These are phyloP conservation scores for Apiotrichum veenhuisii DNA, from an alignment of 1,284 basidiomycete species.

Conservation along the genomic window DNA sequence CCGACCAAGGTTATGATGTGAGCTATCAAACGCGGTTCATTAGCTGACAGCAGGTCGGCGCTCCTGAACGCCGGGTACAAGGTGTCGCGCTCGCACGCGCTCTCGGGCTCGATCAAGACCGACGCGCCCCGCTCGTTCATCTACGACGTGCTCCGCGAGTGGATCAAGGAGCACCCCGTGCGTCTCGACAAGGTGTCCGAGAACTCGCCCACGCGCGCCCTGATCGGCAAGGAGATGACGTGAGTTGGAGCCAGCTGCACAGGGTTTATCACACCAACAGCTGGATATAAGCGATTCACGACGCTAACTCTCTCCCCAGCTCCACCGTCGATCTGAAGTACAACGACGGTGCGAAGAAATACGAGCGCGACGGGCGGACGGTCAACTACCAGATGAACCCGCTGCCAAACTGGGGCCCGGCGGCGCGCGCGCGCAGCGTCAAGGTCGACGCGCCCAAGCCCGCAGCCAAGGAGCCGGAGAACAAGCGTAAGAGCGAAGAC, in stretches of 20 bases:
- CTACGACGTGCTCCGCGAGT: constrained; percentile 77
- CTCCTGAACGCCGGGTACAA: constrained; percentile 79
- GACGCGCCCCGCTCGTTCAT: constrained; percentile 68
- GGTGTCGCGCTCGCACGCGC: constrained; percentile 86
- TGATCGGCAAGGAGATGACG: constrained; percentile 66
- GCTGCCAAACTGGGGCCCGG: constrained; percentile 84
- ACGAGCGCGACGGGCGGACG: constrained; percentile 55
- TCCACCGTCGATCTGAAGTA: constrained; percentile 66
- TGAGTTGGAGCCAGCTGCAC: constrained; percentile 45
- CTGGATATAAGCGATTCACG: no score
- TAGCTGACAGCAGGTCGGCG: constrained; percentile 61
- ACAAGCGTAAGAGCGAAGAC: constrained; percentile 16
- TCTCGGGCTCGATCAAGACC: constrained; percentile 86
- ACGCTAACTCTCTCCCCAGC: no score
- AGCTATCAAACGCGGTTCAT: constrained; percentile 15
- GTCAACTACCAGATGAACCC: constrained; percentile 93
- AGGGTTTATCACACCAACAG: background rate
- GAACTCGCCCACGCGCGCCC: constrained; percentile 61
- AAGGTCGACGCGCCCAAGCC: constrained; percentile 7
- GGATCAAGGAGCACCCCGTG: constrained; percentile 72
- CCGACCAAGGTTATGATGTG: constrained; percentile 70
- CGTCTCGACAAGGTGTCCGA: constrained; percentile 72
- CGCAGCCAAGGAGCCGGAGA: background rate
- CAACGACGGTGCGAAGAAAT: constrained; percentile 64
- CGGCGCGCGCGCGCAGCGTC: constrained; percentile 24